Base-by-base conservation (phyloP, 1,284 basidiomycete genomes). In the Sanghuangporus baumii region DNA sequence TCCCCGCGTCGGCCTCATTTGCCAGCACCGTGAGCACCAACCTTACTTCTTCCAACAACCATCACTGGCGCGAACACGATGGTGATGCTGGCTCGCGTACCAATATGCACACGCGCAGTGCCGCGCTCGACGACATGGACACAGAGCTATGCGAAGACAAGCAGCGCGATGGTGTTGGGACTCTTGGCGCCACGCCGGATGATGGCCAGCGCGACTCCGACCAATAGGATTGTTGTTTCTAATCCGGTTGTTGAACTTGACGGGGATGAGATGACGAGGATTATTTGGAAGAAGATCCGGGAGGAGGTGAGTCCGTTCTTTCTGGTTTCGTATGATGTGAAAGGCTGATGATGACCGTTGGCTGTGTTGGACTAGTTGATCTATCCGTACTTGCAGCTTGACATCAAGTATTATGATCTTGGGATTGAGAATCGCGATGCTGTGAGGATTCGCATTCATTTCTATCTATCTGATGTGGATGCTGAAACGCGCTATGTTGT, bases 201-300 rank as follows among this genome's bases (percentile, higher is more conserved):
- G 38, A 57, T 64, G 62, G 46, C 59, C 34, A 60, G 59, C 9
- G 58, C 54, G 8, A 41, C 38, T 7, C 43, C 41, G 12, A 40
- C 18, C n/a, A 47, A 57, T 7, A 90, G 88, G 71, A 97, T 98
- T 75, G 85, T 83, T 52, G 94, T 97, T 65, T 79, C 85, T 71
- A 94, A 96, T 73, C 95, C 96, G 20, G 86, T 99, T 65, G 96
- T 98, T 64, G 96, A 98, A 81, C 87, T 98, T 62, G 94, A 97
- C 75, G 94, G 94, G 59, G 94, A 97, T 76, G 94, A 97, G 78
- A 96, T 96, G 94, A 97, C 94, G 47, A 83, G 94, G 69, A 95
- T 97, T 70, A 97, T 98, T 75, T 98, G 96, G 96, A 94, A 97
- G 84, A 97, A 96, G 84, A 98, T 98, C 74, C 85, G 94, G 63